Base-by-base conservation (phyloP, 2,329 filamentous ascomycete genomes). In the Nothomitra cinnamomea region DNA sequence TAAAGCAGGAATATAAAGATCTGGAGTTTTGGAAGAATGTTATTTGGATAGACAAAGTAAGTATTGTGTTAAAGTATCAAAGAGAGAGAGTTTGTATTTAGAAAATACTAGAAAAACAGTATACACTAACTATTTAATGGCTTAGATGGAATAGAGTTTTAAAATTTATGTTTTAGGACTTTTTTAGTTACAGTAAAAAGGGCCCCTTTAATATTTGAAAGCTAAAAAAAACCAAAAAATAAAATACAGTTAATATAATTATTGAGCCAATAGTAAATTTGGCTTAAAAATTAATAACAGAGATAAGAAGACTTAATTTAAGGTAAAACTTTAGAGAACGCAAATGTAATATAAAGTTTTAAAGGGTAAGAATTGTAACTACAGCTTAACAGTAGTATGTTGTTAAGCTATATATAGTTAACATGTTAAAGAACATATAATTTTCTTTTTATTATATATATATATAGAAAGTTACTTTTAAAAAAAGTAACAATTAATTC, bases 101-200 rank as follows among this genome's bases (percentile, higher is more conserved):
- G 47, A 50, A 8, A n/a, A 53, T 12, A 15, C 3, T n/a, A 2
- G 25, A 55, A 32, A 45, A 61, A 47, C 40, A 38, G 7, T 59
- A 53, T 53, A 8, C 49, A 43, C 35, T 50, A 22, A 58, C 41
- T 17, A 49, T 22, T 54, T 55, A 59, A 32, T 17, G 54, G 10
- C 35, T 47, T 17, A 47, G 54, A 36, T 63, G 51, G 54, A 58
- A 58, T 47, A 52, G 53, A 3, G 32, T 32, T 38, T 57, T 54
- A 17, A 57, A 63, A 54, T 63, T 63, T 45, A 65, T 65, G 53
- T 65, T 63, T 56, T 63, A 54, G 55, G 56, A 56, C 1, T 60
- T 45, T 55, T 63, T 63, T 55, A 61, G 49, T 21, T 64, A 64
- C 54, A 43, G 63, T 54, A 56, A 60, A 17, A 63, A 64, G 47